phyloP scores from a whole-genome alignment of 192 early-diverging fungal genomes.

The Rhizoclosmatium sp. region DNA sequence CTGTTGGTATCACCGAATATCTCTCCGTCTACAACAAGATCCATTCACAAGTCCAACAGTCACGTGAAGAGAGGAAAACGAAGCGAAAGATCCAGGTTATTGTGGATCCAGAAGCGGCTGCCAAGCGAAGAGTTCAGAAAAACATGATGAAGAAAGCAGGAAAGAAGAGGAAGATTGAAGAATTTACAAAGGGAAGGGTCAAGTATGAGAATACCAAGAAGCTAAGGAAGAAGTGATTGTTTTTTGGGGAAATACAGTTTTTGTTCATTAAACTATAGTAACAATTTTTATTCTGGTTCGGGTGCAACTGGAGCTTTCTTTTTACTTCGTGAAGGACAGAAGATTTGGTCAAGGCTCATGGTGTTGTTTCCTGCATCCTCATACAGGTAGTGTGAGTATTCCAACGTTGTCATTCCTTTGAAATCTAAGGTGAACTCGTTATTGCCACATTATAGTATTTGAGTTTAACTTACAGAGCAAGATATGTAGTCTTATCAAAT shows the following conservation, averaged over 20 bases:
- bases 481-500: conserved; percentile 49
- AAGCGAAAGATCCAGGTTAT: conserved; percentile 60
- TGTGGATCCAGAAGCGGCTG: conserved; percentile 76
- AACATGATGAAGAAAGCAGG: conserved; percentile 73
- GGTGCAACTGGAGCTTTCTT: neutral
- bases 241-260: neutral
- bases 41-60: conserved; percentile 15
- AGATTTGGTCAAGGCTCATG: conserved; percentile 31
- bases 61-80: conserved; percentile 16
- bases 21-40: conserved; percentile 9
- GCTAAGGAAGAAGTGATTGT: neutral
- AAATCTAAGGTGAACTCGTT: conserved; percentile 23
- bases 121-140: conserved; percentile 74
- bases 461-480: conserved; percentile 30
- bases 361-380: conserved; percentile 11
- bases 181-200: conserved; percentile 38
- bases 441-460: neutral
- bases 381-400: conserved; percentile 45
- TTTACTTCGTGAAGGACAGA: neutral
- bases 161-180: conserved; percentile 75
- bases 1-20: conserved; percentile 34
- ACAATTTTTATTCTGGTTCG: neutral
- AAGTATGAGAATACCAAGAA: conserved; percentile 8
- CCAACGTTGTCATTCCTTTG: conserved; percentile 53
- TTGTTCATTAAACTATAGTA: neutral